Evolutionary conservation across 2,329 filamentous ascomycete genomes (phyloP).

Genomic region (Cadophora luteo-olivacea): DNA sequence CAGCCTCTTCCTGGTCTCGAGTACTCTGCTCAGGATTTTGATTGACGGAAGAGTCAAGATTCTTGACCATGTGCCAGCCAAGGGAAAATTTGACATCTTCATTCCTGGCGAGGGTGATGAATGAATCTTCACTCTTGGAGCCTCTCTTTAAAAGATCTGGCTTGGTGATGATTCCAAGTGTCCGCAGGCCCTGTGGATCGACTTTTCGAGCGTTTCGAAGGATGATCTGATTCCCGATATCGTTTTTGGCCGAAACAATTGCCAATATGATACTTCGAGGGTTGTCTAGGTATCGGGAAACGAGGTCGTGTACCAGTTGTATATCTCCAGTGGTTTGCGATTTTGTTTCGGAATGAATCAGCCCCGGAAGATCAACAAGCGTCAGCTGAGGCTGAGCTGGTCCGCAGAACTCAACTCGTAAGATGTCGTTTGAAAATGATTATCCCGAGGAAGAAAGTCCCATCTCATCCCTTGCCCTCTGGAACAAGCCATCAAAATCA

Average conservation of each 20-base stretch:
- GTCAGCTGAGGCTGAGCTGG: slow-evolving; percentile 52
- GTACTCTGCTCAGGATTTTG: slow-evolving; percentile 38
- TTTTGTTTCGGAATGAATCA: slow-evolving; percentile 56
- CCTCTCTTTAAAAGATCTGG: slow-evolving; percentile 46
- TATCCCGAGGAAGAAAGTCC: slow-evolving; percentile 33
- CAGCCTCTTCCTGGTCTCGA: slow-evolving; percentile 46
- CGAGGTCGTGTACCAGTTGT: slow-evolving; percentile 53
- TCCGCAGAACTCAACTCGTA: too few relatives aligned
- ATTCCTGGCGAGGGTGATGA: slow-evolving; percentile 47
- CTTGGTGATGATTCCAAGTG: slow-evolving; percentile 54
- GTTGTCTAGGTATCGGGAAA: slow-evolving; percentile 59
- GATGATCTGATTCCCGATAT: slow-evolving; percentile 49
- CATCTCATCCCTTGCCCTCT: slow-evolving; percentile 32
- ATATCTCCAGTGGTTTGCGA: slow-evolving; percentile 52
- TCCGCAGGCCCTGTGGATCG: slow-evolving; percentile 43
- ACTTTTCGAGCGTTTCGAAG: slow-evolving; percentile 44
- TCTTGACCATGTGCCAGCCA: slow-evolving; percentile 55
- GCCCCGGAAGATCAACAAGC: slow-evolving; percentile 64
- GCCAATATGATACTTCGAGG: slow-evolving; percentile 52
- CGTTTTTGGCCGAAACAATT: slow-evolving; percentile 50
- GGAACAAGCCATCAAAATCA: slow-evolving; percentile 33
- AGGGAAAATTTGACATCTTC: slow-evolving; percentile 48
- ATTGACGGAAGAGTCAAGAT: slow-evolving; percentile 51
- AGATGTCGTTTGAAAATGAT: too few relatives aligned
- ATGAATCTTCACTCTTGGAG: slow-evolving; percentile 46